Conservation (phyloP, 129 eudicot genomes). For the Silybum marianum region DNA sequence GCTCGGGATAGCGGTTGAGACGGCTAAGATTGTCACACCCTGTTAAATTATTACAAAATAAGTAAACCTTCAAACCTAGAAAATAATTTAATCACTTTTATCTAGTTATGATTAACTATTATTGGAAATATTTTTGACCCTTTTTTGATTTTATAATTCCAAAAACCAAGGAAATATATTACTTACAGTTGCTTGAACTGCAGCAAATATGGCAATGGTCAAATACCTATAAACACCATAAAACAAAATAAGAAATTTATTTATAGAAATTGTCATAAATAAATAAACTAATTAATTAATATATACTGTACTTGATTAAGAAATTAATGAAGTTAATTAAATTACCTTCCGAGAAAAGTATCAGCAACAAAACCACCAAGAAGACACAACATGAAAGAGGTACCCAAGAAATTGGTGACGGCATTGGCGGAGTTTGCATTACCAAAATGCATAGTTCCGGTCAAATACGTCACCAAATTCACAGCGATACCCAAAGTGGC, state of each 20-base stretch:
- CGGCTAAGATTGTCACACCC: constrained; percentile 75
- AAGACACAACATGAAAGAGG: constrained; percentile 82
- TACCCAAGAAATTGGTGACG: constrained; percentile 86
- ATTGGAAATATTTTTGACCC: constrained; percentile 14
- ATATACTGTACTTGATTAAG: neutral
- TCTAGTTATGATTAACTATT: neutral
- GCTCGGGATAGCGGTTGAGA: constrained; percentile 73
- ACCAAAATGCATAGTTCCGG: constrained; percentile 86
- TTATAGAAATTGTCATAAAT: neutral
- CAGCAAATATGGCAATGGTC: constrained; percentile 75
- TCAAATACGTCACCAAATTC: constrained; percentile 79
- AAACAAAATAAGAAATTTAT: neutral
- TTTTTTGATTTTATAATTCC: neutral
- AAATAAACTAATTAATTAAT: neutral
- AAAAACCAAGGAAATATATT: neutral
- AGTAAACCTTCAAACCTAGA: neutral
- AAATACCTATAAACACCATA: constrained; percentile 52
- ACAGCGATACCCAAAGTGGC: constrained; percentile 85
- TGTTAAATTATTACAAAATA: constrained; percentile 21
- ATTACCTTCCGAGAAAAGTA: constrained; percentile 76
- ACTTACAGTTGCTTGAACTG: constrained; percentile 81
- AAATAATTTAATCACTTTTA: constrained; percentile 2
- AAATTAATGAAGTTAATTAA: neutral
- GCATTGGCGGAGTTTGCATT: constrained; percentile 80
- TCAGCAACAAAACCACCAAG: constrained; percentile 95